Percentiles rank a stretch among this genome's conserved stretches.
Conservation (phyloP, 2,329 filamentous ascomycete species). For the Ophidiomyces ophidiicola region DNA sequence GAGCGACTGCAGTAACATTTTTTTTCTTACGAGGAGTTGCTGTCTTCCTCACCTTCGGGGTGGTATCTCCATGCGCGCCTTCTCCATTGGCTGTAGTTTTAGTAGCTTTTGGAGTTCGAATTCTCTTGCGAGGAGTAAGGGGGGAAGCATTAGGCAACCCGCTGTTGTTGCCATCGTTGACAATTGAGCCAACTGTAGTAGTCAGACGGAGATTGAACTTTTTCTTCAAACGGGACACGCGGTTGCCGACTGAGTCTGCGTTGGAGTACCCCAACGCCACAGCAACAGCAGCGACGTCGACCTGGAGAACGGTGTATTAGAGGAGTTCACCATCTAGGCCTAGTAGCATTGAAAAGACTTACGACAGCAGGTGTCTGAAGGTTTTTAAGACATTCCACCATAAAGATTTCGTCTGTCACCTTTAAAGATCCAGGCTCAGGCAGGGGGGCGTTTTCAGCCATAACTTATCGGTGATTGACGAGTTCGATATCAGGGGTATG, state of each 20-base stretch:
- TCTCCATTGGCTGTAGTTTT: constrained; percentile 9
- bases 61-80: constrained; percentile 4
- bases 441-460: constrained; percentile 10
- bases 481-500: background rate
- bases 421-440: background rate
- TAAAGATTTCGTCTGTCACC: constrained; percentile 16
- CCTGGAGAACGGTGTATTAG: constrained; percentile 15
- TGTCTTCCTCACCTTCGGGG: constrained; percentile 3
- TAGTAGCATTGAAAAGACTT: background rate
- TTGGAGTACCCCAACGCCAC: constrained; percentile 21
- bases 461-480: background rate
- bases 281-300: constrained; percentile 21
- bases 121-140: constrained; percentile 16
- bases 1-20: background rate
- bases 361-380: constrained; percentile 16
- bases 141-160: background rate
- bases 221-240: constrained; percentile 20
- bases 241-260: constrained; percentile 21
- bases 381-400: constrained; percentile 21
- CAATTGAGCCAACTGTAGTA: constrained; percentile 8
- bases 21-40: constrained; percentile 11
- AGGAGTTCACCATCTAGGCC: background rate
- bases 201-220: constrained; percentile 19
- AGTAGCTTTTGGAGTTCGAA: constrained; percentile 17
- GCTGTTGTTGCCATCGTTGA: background rate